Evolutionary conservation across 345 rosid species (phyloP).

Genomic region (Limnanthes douglasii): DNA sequence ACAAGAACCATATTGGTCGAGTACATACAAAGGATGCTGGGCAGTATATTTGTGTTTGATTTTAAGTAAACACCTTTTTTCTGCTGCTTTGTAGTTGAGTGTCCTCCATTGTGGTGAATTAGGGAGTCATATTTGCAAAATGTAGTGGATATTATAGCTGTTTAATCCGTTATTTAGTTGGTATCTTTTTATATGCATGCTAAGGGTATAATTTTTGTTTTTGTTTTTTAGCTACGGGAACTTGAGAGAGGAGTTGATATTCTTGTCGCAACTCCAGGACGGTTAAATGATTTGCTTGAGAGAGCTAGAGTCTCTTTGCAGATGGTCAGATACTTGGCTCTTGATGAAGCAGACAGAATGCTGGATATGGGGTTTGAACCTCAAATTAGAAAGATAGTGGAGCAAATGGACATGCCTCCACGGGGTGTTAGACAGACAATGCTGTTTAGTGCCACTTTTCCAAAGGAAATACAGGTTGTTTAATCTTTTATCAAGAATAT

Average conservation of each 20-base stretch:
- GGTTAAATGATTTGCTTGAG: slow-evolving; percentile 89
- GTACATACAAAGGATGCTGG: too few species aligned
- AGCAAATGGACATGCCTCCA: slow-evolving; percentile 95
- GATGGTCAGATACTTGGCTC: slow-evolving; percentile 79
- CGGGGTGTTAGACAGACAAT: slow-evolving; percentile 80
- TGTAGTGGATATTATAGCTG: too few species aligned
- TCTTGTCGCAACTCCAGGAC: slow-evolving; percentile 98
- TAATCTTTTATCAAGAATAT: too few species aligned
- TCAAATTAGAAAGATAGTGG: slow-evolving; percentile 90
- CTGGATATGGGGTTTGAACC: slow-evolving; percentile 99
- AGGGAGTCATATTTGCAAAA: too few species aligned
- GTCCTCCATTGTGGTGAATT: too few species aligned
- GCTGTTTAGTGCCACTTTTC: slow-evolving; percentile 97
- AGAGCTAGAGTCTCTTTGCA: slow-evolving; percentile 92
- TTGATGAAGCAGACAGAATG: slow-evolving; percentile 99
- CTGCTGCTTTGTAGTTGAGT: too few species aligned
- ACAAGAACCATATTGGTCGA: too few species aligned
- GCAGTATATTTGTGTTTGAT: too few species aligned
- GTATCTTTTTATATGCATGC: too few species aligned
- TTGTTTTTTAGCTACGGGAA: slow-evolving; percentile 60
- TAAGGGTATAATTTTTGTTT: background rate
- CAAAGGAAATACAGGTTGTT: slow-evolving; percentile 86
- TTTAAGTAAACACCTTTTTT: too few species aligned
- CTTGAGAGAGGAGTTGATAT: slow-evolving; percentile 97
- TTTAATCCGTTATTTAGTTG: too few species aligned